These are phyloP conservation scores for Metschnikowia hibisci DNA, from an alignment of 805 yeast species.

Conservation along the genomic window DNA sequence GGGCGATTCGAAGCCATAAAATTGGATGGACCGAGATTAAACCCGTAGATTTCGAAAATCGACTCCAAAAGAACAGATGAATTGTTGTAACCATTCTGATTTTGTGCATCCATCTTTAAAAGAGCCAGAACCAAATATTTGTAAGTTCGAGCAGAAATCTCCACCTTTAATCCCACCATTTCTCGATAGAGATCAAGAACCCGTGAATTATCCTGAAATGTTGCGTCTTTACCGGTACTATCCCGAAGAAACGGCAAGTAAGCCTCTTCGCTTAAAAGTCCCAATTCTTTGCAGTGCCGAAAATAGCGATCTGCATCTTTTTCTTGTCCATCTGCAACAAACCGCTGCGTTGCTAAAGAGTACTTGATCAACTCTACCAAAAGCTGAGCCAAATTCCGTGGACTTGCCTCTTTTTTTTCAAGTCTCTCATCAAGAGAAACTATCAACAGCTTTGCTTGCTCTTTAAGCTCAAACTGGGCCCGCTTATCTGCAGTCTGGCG, in stretches of 20 bases:
- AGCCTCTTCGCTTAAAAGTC: slow-evolving; percentile 23
- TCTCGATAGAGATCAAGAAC: slow-evolving; percentile 30
- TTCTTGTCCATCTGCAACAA: background rate
- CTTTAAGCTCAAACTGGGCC: slow-evolving; percentile 8
- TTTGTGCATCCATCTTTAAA: slow-evolving; percentile 21
- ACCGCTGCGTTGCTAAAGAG: slow-evolving; percentile 15
- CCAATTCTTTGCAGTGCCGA: slow-evolving; percentile 15
- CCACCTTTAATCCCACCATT: slow-evolving; percentile 28
- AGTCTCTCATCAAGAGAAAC: slow-evolving; percentile 7
- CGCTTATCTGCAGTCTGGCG: slow-evolving; percentile 10
- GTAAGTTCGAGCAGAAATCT: slow-evolving; percentile 28
- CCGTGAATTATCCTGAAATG: slow-evolving; percentile 20
- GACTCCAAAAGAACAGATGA: slow-evolving; percentile 26
- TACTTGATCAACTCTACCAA: slow-evolving; percentile 27
- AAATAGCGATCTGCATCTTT: slow-evolving; percentile 22
- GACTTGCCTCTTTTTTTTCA: slow-evolving; percentile 5
- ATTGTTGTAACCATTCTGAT: slow-evolving; percentile 25
- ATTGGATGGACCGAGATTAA: slow-evolving; percentile 11
- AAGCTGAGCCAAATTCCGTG: slow-evolving; percentile 15
- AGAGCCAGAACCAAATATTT: slow-evolving; percentile 30
- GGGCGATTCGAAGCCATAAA: slow-evolving; percentile 3
- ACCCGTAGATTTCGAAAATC: slow-evolving; percentile 31
- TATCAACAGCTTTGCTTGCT: slow-evolving; percentile 13
- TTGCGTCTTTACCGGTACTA: slow-evolving; percentile 14
- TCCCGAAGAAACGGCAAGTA: slow-evolving; percentile 29